Conservation (phyloP, 768 basidiomycete species). For the Pleurotus ostreatus region DNA sequence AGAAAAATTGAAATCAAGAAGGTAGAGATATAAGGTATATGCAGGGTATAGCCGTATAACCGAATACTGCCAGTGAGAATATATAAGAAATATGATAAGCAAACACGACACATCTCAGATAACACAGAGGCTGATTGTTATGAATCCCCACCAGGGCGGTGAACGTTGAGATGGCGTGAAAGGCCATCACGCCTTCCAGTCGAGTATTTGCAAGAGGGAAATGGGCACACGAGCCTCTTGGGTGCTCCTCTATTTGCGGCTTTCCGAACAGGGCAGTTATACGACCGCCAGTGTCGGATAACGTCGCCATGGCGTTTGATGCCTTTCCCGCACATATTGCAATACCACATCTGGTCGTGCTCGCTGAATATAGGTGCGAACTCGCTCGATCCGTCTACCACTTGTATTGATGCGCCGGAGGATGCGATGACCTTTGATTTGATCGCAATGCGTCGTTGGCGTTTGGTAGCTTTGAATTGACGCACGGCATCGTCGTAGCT, state of each 20-base stretch:
- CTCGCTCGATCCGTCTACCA: not conserved
- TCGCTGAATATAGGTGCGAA: not conserved
- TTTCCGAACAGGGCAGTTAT: conserved; percentile 4
- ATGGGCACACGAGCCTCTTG: conserved; percentile 4
- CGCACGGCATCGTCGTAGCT: conserved; percentile 4
- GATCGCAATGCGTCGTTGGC: not conserved
- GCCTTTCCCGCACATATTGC: conserved; percentile 7
- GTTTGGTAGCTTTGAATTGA: conserved; percentile 4
- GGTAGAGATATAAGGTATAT: too few species aligned
- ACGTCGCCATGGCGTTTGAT: conserved; percentile 7
- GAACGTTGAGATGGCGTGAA: conserved; percentile 5
- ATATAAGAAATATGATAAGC: too few species aligned
- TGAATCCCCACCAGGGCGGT: not conserved
- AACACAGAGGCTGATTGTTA: too few species aligned
- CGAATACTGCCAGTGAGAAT: too few species aligned
- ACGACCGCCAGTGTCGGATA: conserved; percentile 7
- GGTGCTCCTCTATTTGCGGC: not conserved
- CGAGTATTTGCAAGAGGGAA: conserved; percentile 5
- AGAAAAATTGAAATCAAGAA: too few species aligned
- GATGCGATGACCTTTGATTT: conserved; percentile 4
- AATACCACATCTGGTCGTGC: conserved; percentile 2
- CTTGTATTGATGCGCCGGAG: conserved; percentile 2
- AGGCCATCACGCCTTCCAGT: conserved; percentile 5
- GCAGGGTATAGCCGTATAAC: too few species aligned
- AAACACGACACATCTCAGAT: too few species aligned